These are phyloP conservation scores for Ophiostoma pallidulum DNA, from an alignment of 2,329 filamentous ascomycete genomes.

Conservation along the genomic window DNA sequence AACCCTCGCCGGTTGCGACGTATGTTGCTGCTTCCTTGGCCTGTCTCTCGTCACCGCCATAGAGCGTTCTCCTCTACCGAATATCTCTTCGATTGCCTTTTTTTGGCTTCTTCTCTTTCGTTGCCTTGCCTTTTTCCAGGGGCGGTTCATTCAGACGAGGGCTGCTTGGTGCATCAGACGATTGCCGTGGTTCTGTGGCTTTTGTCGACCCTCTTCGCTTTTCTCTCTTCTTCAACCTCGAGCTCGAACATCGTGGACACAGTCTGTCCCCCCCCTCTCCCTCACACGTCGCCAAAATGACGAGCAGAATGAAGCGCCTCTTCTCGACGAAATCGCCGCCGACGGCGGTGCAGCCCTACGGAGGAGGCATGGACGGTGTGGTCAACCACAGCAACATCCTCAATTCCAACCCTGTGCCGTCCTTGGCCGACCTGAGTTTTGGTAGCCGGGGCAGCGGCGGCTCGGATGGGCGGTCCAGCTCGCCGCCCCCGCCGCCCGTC, in stretches of 20 bases:
- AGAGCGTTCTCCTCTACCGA: neutral
- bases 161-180: too few species aligned
- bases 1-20: too few species aligned
- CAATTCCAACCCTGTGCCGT: neutral
- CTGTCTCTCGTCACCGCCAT: neutral
- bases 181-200: too few species aligned
- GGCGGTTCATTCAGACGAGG: neutral
- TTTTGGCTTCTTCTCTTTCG: neutral
- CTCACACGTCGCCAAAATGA: neutral
- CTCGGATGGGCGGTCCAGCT: neutral
- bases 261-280: neutral
- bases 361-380: neutral
- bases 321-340: constrained; percentile 2
- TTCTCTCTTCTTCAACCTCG: too few species aligned
- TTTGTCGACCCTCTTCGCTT: neutral
- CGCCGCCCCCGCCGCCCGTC: constrained; percentile 11
- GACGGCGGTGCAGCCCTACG: neutral
- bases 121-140: neutral
- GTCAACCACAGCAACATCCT: neutral
- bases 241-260: too few species aligned
- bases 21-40: neutral
- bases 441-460: neutral
- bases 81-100: too few species aligned
- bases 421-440: constrained; percentile 1
- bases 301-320: constrained; percentile 6